A percentile compares a stretch with the other conserved stretches of the same genome.
Conservation (phyloP, 2,329 filamentous ascomycete genomes). For the Aspergillus pseudonomiae region DNA sequence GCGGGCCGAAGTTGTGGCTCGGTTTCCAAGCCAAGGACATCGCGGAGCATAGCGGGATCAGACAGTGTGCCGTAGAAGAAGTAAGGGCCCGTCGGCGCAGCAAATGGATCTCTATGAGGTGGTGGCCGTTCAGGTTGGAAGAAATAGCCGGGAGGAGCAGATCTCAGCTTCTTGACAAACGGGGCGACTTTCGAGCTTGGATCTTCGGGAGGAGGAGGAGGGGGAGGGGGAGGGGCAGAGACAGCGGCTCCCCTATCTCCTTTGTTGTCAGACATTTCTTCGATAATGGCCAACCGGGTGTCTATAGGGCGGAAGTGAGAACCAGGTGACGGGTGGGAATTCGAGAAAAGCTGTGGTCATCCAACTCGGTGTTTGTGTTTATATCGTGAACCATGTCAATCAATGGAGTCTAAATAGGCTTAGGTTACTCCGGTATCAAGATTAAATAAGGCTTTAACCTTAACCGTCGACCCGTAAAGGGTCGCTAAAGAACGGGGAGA, state of each 20-base stretch:
- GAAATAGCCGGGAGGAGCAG: conserved; percentile 16
- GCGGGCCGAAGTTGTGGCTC: conserved; percentile 25
- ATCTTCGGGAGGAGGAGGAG: conserved; percentile 12
- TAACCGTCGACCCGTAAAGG: too few species aligned
- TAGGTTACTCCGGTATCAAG: too few species aligned
- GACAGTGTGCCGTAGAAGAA: conserved; percentile 45
- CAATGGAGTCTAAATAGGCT: too few species aligned
- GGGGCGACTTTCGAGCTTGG: conserved; percentile 20
- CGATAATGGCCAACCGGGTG: background rate
- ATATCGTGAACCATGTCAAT: too few species aligned
- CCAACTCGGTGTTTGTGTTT: too few species aligned
- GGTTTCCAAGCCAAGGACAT: conserved; percentile 26
- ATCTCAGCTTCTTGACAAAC: conserved; percentile 16
- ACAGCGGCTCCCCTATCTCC: background rate
- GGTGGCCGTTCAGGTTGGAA: conserved; percentile 11
- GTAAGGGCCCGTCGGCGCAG: conserved; percentile 27
- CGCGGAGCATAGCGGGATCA: conserved; percentile 31
- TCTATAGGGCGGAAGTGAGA: background rate
- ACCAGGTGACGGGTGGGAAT: too few species aligned
- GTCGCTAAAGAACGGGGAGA: too few species aligned
- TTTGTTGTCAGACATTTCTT: background rate
- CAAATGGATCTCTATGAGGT: conserved; percentile 1
- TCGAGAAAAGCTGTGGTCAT: too few species aligned
- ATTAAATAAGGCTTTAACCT: too few species aligned
- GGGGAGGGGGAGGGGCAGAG: conserved; percentile 7